phyloP scores from a whole-genome alignment of 768 basidiomycete genomes.

The Mrakia frigida region DNA sequence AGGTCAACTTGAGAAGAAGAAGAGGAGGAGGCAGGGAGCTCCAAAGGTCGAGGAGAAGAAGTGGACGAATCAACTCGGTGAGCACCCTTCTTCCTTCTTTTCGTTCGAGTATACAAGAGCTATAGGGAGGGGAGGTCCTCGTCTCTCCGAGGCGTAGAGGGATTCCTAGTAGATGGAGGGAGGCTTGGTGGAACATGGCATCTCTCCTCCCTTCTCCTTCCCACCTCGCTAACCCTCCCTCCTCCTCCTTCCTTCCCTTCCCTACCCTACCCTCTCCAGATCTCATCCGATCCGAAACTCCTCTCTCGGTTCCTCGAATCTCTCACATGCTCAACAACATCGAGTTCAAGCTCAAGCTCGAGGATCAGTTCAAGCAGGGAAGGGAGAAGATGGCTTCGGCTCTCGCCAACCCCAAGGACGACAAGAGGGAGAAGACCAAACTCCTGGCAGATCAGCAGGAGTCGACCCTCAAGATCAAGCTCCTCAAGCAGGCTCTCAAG shows the following conservation, averaged over 20 bases:
- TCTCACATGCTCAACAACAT: conserved; percentile 96
- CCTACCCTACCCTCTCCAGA: conserved; percentile 49
- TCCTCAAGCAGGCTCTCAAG: conserved; percentile 84
- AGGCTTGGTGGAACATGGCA: not conserved
- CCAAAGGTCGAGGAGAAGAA: conserved; percentile 29
- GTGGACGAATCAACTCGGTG: conserved; percentile 32
- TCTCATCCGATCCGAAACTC: conserved; percentile 95
- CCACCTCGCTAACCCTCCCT: not conserved
- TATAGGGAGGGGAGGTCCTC: not conserved
- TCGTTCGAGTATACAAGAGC: not conserved
- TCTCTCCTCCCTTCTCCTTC: not conserved
- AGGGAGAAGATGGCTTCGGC: conserved; percentile 95
- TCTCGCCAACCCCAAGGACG: conserved; percentile 84
- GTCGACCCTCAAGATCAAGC: conserved; percentile 92
- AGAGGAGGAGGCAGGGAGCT: conserved; percentile 20
- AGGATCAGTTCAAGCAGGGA: conserved; percentile 94
- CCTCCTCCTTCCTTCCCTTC: not conserved
- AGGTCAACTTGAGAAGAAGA: conserved; percentile 33
- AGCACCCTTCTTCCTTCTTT: not conserved
- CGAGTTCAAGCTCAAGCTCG: conserved; percentile 98
- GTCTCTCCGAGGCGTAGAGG: not conserved
- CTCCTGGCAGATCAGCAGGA: conserved; percentile 91
- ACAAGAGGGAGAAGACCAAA: conserved; percentile 89
- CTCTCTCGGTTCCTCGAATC: conserved; percentile 91
- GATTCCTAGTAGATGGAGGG: not conserved